Evolutionary conservation across 495 filamentous ascomycete species (phyloP), one percentile per base, ranked within the genome.

Genomic region (Xylaria longipes): DNA sequence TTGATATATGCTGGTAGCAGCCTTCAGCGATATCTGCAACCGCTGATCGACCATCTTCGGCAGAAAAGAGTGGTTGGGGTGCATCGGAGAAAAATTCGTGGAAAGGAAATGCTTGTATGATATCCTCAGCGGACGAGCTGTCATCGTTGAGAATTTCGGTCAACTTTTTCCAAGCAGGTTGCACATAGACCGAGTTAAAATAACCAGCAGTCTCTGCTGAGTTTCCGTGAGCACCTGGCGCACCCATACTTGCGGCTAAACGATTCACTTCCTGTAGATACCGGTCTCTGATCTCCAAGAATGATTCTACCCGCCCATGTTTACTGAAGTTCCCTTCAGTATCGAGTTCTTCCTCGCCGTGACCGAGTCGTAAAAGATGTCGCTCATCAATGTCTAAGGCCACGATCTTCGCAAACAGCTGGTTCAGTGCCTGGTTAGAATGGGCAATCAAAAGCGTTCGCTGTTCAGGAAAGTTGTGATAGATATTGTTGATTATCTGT

Each of bases 401-500:
- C 48, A 94, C 91, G 70, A 99, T 98, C 83, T 98, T 99, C 72
- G 97, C 93, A 81, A 99, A 99, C n/a, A 99, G 87, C 79, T 99
- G 97, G 76, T 99, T 98, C 61, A 99, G 83, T 0, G 96, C 96
- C 78, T 99, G 96, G 75, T 99, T 99, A 80, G 94, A 97, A 80
- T 98, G 96, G 14, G 96, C 97, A 73, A 99, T 91, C 48, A 99
- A 89, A 31, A 99, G 83, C 0, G 95, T 99, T 54, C 94, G 91
- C 79, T 99, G 94, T 33, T 87, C 85, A 20, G 97, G 96, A 78
- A 97, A 98, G 82, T 97, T 96, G 83, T 98, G 97, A 80, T 98
- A 99, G 65, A 99, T 92, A 78, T 98, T 98, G 86, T 93, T 97
- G 82, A 99, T 98, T 73, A 98, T 97, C 79, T 99, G 96, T 4